Evolutionary conservation across 257 asterid species (phyloP).

Genomic region (Thymus mandschuricus): DNA sequence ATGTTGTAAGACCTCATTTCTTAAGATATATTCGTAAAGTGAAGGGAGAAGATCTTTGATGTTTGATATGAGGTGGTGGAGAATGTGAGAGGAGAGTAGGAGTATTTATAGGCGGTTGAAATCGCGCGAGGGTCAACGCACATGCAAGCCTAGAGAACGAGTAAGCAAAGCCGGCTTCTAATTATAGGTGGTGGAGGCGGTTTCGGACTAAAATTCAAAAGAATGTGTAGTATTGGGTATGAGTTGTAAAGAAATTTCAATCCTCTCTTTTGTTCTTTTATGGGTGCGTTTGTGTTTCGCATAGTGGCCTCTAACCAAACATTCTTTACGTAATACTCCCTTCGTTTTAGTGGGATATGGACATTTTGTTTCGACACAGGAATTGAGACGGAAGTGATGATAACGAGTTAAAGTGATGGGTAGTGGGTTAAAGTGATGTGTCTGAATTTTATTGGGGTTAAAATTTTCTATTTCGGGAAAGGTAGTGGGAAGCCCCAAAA

Average conservation of each 20-base stretch:
- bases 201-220: background rate
- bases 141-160: background rate
- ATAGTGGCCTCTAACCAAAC: too few species aligned
- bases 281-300: background rate
- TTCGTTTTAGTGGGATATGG: too few species aligned
- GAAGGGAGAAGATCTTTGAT: background rate
- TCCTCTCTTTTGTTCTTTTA: background rate
- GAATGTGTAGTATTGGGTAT: slow-evolving; percentile 14
- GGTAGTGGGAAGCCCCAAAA: too few species aligned
- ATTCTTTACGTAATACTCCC: too few species aligned
- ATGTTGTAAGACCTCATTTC: too few species aligned
- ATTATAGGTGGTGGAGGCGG: background rate
- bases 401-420: too few species aligned
- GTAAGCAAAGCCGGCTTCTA: slow-evolving; percentile 47
- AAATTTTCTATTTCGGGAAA: too few species aligned
- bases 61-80: slow-evolving; percentile 16
- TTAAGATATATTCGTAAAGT: too few species aligned
- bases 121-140: slow-evolving; percentile 14
- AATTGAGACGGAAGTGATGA: too few species aligned
- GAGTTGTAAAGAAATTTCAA: slow-evolving; percentile 38
- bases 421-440: too few species aligned
- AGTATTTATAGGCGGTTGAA: slow-evolving; percentile 44
- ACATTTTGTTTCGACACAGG: too few species aligned
- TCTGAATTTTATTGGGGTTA: too few species aligned
- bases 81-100: background rate